A percentile compares a stretch with the other conserved stretches of the same genome.
These are phyloP conservation scores for Antitrichia curtipendula DNA, from an alignment of 225 moss, liverwort and hornwort species.

Conservation along the genomic window DNA sequence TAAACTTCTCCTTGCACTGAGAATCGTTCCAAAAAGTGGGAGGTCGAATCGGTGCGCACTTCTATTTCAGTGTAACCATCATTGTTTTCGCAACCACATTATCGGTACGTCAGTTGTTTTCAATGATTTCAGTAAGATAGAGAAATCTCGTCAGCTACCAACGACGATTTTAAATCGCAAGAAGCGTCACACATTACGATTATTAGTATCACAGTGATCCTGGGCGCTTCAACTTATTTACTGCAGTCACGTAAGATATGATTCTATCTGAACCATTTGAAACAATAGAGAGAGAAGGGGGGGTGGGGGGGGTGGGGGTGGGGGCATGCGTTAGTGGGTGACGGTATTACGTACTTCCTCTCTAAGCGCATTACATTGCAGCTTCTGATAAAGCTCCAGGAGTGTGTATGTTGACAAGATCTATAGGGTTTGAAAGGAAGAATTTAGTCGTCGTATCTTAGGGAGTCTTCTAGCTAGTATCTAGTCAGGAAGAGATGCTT, in stretches of 20 bases:
- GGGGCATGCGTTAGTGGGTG: neutral
- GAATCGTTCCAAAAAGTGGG: no score
- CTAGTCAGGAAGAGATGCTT: neutral
- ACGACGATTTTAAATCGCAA: neutral
- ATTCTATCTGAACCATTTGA: neutral
- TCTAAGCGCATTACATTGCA: neutral
- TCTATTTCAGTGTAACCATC: neutral
- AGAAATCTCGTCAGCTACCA: neutral
- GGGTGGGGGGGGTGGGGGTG: no score
- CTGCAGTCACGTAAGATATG: neutral
- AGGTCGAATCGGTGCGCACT: neutral
- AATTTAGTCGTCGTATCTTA: neutral
- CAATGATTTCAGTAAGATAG: neutral
- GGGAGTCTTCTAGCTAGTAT: neutral
- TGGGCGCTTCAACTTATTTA: neutral
- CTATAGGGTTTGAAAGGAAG: neutral
- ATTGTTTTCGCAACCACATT: neutral
- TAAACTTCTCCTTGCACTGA: neutral
- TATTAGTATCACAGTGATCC: no score
- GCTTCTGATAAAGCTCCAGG: neutral
- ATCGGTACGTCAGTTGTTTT: no score
- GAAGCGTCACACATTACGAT: neutral
- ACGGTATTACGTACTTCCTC: neutral
- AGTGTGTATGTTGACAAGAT: neutral
- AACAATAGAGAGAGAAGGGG: neutral